Evolutionary conservation across 257 asterid species (phyloP).

Genomic region (Coffea eugenioides): DNA sequence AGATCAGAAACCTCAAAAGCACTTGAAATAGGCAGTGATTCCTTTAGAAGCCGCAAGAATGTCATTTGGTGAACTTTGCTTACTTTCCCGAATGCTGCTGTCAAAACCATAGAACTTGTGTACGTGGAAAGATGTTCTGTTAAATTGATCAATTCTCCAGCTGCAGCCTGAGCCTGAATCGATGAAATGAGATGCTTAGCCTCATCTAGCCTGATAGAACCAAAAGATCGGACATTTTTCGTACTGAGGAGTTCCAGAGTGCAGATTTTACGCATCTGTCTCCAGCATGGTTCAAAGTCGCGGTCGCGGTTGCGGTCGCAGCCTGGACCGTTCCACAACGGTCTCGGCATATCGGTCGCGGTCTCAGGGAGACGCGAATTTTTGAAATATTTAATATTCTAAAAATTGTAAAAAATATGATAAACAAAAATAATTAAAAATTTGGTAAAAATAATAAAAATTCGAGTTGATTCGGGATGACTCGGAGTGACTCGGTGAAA

Average conservation of each 20-base stretch:
- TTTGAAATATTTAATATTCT: too few species aligned
- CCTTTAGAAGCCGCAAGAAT: not conserved
- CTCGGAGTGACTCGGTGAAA: too few species aligned
- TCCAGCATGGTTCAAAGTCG: conserved; percentile 1
- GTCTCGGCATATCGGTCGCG: too few species aligned
- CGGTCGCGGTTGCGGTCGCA: too few species aligned
- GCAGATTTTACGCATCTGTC: conserved; percentile 18
- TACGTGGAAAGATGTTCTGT: not conserved
- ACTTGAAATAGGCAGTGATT: not conserved
- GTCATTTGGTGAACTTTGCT: not conserved
- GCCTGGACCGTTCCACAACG: too few species aligned
- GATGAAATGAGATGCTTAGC: not conserved
- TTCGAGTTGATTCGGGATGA: too few species aligned
- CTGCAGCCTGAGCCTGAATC: not conserved
- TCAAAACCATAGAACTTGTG: not conserved
- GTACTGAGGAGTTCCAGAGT: conserved; percentile 18
- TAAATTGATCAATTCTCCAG: not conserved
- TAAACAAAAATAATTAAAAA: too few species aligned
- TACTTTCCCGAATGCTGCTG: not conserved
- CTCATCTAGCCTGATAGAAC: conserved; percentile 11
- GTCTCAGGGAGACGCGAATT: too few species aligned
- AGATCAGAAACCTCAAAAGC: not conserved
- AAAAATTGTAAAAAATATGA: too few species aligned
- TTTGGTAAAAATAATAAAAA: too few species aligned
- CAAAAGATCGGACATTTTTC: conserved; percentile 8